Evolutionary conservation across 805 yeast genomes (phyloP), one percentile per base, ranked within the genome.

Genomic region (Blastobotrys chiropterorum): DNA sequence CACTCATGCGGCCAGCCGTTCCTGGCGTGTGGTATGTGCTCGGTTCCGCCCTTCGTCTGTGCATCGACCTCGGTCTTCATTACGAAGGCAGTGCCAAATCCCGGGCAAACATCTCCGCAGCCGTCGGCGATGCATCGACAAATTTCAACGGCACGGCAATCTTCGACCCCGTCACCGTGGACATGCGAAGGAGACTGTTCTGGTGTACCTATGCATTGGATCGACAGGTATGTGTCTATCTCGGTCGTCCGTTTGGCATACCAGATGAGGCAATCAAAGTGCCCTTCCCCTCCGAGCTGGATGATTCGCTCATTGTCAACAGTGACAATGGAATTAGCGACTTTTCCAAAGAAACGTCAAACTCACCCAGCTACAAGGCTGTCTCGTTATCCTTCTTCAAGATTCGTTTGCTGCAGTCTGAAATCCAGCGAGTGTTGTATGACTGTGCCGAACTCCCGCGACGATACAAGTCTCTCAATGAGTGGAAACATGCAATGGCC

Each of bases 1-100:
- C 95, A 0, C 74, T 85, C 34, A 88, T 90, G 96, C 75, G 96
- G 52, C 97, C 97, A 0, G 83, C 92, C 0, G 79, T 80, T 13
- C 96, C 96, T 0, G 94, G 96, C 2, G 88, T 87, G n/a, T 90
- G 97, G 97, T 87, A 87, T 64, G 80, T 86, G 2, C 70, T 87
- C 56, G 96, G 96, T 0, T 79, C 87, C 1, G 90, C 92, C 0
- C 67, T 88, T 47, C 74, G 97, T 54, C 67, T 87, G 47, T 82
- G 92, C 59, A 87, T 89, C 26, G 97, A 90, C 66, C 67, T 90
- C 54, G 96, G 95, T 1, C 71, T 90, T 5, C 97, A 90, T 66
- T 80, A 81, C 38, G 96, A 89, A 60, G 63, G 65, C 17, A 68
- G 59, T 11, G 54, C 55, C 22, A 58, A 56, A 39, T 53, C 59